Evolutionary conservation across 2,329 filamentous ascomycete genomes (phyloP), one percentile per base, ranked within the genome.

Genomic region (Pestalotiopsis sp.): DNA sequence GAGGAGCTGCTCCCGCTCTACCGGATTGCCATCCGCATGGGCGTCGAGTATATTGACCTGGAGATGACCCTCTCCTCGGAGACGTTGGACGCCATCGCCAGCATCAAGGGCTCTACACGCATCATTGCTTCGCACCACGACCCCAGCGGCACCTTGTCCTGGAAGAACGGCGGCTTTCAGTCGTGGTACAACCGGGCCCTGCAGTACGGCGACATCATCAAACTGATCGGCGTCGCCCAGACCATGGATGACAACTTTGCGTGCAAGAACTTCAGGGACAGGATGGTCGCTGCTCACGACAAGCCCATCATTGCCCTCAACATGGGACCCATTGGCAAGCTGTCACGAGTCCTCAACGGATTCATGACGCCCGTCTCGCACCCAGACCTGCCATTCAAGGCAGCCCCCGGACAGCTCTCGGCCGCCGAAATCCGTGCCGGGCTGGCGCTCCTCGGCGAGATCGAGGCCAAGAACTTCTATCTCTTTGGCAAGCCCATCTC

Each of bases 111-210:
- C 2, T 86, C 88, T 72, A 94, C 93, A 1, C 92, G 90, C 70
- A 93, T 99, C 76, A 97, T 99, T 74, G 94, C 95, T 9, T 99
- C 96, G 0, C 95, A 99, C 78, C 96, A 99, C 78, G 96, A 99
- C 78, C 93, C 94, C 0, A 82, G 87, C 68, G 92, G 92, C 9
- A 84, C 86, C 25, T 84, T 98, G 20, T 95, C 93, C 1, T 99
- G 96, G 96, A 90, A 86, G 72, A 95, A 97, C 73, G 94, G 93
- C n/a, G 93, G 93, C 0, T 99, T 96, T 95, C 90, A 96, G 68
- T 87, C 91, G 36, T 91, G 90, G 81, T 98, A 97, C 85, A 98
- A 98, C 81, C 90, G 90, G 76, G 95, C 95, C 17, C 83, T 98
- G 14, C 92, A 97, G 77, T 93, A 93, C 75, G 96, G 95, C 62